Percentiles rank a stretch among this genome's conserved stretches.
These are phyloP conservation scores for Globisporangium nagaii DNA, from an alignment of 352 stramenopile species.

Conservation along the genomic window DNA sequence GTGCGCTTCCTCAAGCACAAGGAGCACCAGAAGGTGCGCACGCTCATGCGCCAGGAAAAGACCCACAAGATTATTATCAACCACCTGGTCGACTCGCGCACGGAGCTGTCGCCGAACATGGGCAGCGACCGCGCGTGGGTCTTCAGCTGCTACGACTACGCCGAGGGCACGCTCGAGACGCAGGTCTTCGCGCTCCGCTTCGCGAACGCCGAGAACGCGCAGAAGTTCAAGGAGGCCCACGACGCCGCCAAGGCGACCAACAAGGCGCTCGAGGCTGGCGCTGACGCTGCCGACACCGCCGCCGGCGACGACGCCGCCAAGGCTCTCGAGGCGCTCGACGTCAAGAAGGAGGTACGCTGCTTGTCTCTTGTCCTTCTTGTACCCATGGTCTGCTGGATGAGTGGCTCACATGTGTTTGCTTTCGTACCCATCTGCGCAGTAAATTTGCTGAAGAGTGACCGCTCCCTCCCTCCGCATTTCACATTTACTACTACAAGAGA, in stretches of 20 bases:
- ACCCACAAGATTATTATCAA: constrained; percentile 99
- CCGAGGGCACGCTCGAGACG: constrained; percentile 90
- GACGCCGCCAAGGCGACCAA: constrained; percentile 91
- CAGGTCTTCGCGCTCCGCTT: constrained; percentile 92
- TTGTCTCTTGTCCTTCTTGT: background rate
- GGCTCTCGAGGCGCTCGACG: constrained; percentile 86
- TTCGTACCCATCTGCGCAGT: constrained; percentile 6
- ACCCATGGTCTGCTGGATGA: background rate
- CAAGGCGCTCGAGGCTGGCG: constrained; percentile 90
- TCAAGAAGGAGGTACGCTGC: constrained; percentile 74
- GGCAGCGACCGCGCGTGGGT: constrained; percentile 96
- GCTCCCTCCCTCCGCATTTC: constrained; percentile 1
- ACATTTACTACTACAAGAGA: constrained; percentile 6
- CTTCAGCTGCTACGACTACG: constrained; percentile 98
- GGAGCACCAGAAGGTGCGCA: constrained; percentile 90
- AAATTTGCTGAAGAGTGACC: constrained; percentile 8
- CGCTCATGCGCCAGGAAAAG: constrained; percentile 99
- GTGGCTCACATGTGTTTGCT: background rate
- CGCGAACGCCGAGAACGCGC: constrained; percentile 93
- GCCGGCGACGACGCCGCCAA: constrained; percentile 92
- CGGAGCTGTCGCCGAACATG: constrained; percentile 95
- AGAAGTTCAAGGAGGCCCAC: constrained; percentile 97
- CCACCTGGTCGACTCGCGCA: constrained; percentile 95
- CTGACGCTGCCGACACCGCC: constrained; percentile 87
- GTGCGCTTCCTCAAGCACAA: constrained; percentile 97